These are phyloP conservation scores for Pinus taeda DNA, from an alignment of 75 land plant species.

Conservation along the genomic window DNA sequence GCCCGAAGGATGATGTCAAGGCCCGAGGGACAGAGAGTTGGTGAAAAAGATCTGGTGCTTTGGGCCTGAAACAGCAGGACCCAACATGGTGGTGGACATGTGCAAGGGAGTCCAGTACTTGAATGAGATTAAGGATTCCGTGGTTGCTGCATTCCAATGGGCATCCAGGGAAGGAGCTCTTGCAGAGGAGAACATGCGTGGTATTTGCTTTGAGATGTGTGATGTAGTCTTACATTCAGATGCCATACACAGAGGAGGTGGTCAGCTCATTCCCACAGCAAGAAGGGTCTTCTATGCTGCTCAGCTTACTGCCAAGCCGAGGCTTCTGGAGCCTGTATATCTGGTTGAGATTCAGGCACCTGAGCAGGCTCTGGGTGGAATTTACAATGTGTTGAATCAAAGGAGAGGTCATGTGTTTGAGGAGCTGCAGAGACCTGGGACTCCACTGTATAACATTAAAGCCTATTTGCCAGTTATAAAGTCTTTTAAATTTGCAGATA, in stretches of 20 bases:
- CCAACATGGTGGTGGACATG: too few relatives aligned
- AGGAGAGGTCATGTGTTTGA: slow-evolving; percentile 60
- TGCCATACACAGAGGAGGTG: slow-evolving; percentile 18
- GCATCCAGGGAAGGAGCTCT: too few relatives aligned
- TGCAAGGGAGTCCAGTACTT: too few relatives aligned
- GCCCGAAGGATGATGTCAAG: too few relatives aligned
- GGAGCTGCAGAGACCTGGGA: slow-evolving; percentile 56
- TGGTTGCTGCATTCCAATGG: slow-evolving; percentile 8
- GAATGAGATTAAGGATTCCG: too few relatives aligned
- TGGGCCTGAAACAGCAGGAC: too few relatives aligned
- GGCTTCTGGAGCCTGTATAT: slow-evolving; percentile 47
- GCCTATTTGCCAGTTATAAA: slow-evolving; percentile 44
- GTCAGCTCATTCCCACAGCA: slow-evolving; percentile 64
- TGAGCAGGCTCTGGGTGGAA: slow-evolving; percentile 60
- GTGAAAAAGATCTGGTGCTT: too few relatives aligned
- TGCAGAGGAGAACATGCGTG: too few relatives aligned
- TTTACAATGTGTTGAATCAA: slow-evolving; percentile 55
- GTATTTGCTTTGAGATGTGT: too few relatives aligned
- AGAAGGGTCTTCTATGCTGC: slow-evolving; percentile 59
- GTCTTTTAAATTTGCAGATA: slow-evolving; percentile 28
- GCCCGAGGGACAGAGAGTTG: too few relatives aligned
- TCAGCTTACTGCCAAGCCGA: slow-evolving; percentile 55
- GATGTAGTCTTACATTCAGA: too few relatives aligned
- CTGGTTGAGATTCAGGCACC: slow-evolving; percentile 65
- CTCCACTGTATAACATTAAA: slow-evolving; percentile 45